phyloP scores from a whole-genome alignment of 495 filamentous ascomycete species.

The Chaetomium tenue region DNA sequence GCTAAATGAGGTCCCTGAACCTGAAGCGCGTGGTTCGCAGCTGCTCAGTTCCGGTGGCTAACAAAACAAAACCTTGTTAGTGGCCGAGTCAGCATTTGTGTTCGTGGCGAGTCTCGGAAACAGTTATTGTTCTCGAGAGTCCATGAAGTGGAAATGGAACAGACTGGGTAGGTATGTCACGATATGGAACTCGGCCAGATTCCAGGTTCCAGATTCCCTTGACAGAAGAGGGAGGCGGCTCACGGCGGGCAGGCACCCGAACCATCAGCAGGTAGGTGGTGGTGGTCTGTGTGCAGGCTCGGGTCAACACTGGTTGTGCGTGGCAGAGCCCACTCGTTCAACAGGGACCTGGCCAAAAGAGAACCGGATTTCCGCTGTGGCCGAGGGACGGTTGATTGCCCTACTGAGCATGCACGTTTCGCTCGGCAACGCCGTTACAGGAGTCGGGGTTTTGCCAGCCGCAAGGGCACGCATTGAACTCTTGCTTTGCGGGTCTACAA shows the following conservation, averaged over 20 bases:
- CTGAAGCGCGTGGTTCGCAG: neutral
- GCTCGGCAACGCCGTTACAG: conserved; percentile 1
- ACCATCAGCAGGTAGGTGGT: no score
- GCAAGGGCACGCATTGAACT: neutral
- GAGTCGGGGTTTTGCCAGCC: neutral
- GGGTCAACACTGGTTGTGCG: conserved; percentile 18
- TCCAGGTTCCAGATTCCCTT: conserved; percentile 1
- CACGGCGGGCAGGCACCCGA: conserved; percentile 3
- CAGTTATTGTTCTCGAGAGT: neutral
- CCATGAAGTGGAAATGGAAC: neutral
- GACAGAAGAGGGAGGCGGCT: neutral
- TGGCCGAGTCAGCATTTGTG: conserved; percentile 7
- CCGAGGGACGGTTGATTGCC: conserved; percentile 21
- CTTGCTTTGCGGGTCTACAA: no score
- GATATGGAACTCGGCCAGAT: conserved; percentile 3
- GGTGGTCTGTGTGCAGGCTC: conserved; percentile 13
- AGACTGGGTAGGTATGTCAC: conserved; percentile 1
- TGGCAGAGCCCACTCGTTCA: conserved; percentile 18
- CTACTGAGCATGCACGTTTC: conserved; percentile 14
- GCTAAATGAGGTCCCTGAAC: neutral
- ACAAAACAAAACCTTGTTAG: neutral
- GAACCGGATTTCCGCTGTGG: conserved; percentile 20
- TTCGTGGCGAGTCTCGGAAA: neutral
- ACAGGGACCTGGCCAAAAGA: conserved; percentile 17
- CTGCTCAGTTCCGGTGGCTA: neutral